phyloP scores from a whole-genome alignment of 495 filamentous ascomycete species.

The Parachaetomium inaequale region DNA sequence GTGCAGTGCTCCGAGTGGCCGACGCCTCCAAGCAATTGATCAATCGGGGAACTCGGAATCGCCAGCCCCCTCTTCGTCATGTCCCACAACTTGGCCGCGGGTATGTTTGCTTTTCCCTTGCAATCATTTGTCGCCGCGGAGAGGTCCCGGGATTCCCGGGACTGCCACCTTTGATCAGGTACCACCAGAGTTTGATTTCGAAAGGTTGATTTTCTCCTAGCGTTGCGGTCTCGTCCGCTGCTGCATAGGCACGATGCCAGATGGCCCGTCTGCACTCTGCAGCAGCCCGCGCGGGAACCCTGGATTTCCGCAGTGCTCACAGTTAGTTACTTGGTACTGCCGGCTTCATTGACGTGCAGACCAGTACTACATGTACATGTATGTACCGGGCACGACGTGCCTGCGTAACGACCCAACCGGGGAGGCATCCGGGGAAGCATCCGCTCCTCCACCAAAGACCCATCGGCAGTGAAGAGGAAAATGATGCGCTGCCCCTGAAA shows the following conservation, averaged over 20 bases:
- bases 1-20: conserved; percentile 4
- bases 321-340: too few species aligned
- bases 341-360: neutral
- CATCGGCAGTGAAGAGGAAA: neutral
- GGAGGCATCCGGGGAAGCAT: neutral
- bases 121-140: neutral
- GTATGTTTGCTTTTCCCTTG: conserved; percentile 2
- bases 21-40: neutral
- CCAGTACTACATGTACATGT: neutral
- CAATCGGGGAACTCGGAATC: conserved; percentile 10
- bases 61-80: neutral
- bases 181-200: too few species aligned
- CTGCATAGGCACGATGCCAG: conserved; percentile 1
- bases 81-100: neutral
- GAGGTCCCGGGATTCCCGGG: too few species aligned
- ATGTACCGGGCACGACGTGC: neutral
- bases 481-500: neutral
- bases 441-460: neutral
- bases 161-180: too few species aligned
- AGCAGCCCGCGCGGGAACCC: neutral
- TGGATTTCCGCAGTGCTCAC: neutral
- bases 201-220: too few species aligned
- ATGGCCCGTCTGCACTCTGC: conserved; percentile 7
- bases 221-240: neutral
- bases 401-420: neutral